phyloP scores from a whole-genome alignment of 192 early-diverging fungal species.

The Haplosporangium gracile region DNA sequence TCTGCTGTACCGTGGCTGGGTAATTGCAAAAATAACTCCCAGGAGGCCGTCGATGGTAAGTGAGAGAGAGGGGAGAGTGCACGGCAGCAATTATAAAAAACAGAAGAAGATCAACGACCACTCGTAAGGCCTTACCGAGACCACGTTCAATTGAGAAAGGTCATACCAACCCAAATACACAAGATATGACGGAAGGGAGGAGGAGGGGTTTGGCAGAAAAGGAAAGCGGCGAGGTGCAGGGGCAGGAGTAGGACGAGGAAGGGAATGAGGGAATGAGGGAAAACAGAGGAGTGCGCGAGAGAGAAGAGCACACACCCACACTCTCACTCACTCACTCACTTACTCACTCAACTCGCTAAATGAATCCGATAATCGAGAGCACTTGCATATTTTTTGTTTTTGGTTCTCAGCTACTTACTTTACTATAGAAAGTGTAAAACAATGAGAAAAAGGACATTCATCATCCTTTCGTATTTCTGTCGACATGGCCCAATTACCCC shows the following conservation, averaged over 20 bases:
- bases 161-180: neutral
- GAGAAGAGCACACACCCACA: neutral
- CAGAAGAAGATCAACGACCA: neutral
- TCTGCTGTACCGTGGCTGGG: no score
- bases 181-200: neutral
- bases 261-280: no score
- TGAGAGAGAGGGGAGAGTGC: neutral
- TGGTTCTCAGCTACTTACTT: conserved; percentile 2
- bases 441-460: neutral
- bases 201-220: neutral
- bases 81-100: neutral
- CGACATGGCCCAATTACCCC: neutral
- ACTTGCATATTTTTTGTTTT: neutral
- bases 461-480: neutral
- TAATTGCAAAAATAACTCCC: no score
- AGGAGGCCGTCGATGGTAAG: no score
- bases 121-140: neutral
- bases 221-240: neutral
- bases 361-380: conserved; percentile 7
- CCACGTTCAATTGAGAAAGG: neutral
- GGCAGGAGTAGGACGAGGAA: no score
- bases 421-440: neutral
- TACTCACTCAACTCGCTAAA: neutral
- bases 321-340: neutral
- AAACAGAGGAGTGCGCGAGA: neutral